Percentiles rank a stretch among this genome's conserved stretches.
phyloP scores from a whole-genome alignment of 768 basidiomycete species.

The Vararia minispora region DNA sequence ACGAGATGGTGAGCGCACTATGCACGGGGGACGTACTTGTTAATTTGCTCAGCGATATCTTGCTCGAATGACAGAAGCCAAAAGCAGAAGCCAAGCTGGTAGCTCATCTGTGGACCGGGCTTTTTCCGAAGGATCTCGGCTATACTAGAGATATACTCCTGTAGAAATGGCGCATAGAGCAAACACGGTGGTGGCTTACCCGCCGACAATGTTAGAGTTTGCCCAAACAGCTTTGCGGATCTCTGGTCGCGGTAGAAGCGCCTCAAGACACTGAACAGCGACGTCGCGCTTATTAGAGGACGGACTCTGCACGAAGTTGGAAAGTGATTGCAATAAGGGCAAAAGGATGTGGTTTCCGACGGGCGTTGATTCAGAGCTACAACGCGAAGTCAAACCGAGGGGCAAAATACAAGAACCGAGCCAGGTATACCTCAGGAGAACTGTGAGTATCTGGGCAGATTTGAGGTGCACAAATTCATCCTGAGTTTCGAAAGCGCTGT shows the following conservation, averaged over 20 bases:
- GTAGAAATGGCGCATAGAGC: too few species aligned
- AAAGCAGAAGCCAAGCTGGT: constrained; percentile 85
- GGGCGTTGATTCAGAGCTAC: constrained; percentile 19
- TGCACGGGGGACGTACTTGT: constrained; percentile 45
- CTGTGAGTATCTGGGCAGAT: constrained; percentile 75
- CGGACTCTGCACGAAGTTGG: constrained; percentile 23
- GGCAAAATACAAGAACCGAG: constrained; percentile 1
- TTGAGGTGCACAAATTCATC: constrained; percentile 97
- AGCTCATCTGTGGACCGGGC: constrained; percentile 88
- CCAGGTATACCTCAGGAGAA: constrained; percentile 60
- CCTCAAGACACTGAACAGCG: constrained; percentile 84
- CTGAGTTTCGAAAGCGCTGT: constrained; percentile 67
- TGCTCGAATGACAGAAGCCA: constrained; percentile 93
- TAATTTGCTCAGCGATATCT: constrained; percentile 74
- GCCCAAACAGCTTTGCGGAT: constrained; percentile 76
- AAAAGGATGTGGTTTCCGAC: constrained; percentile 19
- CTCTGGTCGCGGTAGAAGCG: constrained; percentile 70
- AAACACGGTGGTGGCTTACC: constrained; percentile 35
- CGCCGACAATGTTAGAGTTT: constrained; percentile 52
- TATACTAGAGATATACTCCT: constrained; percentile 34
- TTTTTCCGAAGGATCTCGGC: constrained; percentile 74
- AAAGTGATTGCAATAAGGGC: constrained; percentile 24
- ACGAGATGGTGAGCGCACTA: not conserved
- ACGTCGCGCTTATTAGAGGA: constrained; percentile 72
- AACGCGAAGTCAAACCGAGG: not conserved